phyloP scores from a whole-genome alignment of 2,329 filamentous ascomycete genomes.

The Cladosporium halotolerans region DNA sequence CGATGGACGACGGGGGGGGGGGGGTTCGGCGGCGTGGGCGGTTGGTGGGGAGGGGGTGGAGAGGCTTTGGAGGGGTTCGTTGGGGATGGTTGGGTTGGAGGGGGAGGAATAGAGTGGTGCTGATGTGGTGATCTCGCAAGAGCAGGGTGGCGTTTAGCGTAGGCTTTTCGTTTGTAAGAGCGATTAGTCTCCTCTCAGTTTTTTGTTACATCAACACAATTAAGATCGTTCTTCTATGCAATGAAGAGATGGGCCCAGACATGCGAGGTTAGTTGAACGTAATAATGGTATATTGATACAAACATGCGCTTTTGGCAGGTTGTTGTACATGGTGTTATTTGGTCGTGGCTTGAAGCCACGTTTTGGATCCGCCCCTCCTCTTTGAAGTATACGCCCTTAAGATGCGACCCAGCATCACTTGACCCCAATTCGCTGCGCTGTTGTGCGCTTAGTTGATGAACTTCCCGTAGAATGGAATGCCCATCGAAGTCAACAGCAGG shows the following conservation, averaged over 20 bases:
- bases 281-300: background rate
- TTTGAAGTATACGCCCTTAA: background rate
- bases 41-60: conserved; percentile 36
- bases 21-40: conserved; percentile 28
- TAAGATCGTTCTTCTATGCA: too few relatives aligned
- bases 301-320: background rate
- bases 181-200: too few relatives aligned
- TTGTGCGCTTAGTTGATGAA: conserved; percentile 44
- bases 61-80: conserved; percentile 38
- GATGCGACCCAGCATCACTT: background rate
- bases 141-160: too few relatives aligned
- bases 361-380: background rate
- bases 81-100: conserved; percentile 20
- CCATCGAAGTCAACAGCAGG: conserved; percentile 64
- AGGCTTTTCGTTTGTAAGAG: too few relatives aligned
- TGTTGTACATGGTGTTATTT: background rate
- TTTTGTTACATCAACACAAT: too few relatives aligned
- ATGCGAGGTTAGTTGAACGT: too few relatives aligned
- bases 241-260: too few relatives aligned
- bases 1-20: conserved; percentile 18
- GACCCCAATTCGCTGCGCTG: too few relatives aligned
- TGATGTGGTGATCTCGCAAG: background rate
- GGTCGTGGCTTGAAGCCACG: background rate
- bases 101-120: background rate
- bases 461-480: conserved; percentile 78